Evolutionary conservation across 2,329 filamentous ascomycete genomes (phyloP).

Genomic region (Incumbomyces lentus): DNA sequence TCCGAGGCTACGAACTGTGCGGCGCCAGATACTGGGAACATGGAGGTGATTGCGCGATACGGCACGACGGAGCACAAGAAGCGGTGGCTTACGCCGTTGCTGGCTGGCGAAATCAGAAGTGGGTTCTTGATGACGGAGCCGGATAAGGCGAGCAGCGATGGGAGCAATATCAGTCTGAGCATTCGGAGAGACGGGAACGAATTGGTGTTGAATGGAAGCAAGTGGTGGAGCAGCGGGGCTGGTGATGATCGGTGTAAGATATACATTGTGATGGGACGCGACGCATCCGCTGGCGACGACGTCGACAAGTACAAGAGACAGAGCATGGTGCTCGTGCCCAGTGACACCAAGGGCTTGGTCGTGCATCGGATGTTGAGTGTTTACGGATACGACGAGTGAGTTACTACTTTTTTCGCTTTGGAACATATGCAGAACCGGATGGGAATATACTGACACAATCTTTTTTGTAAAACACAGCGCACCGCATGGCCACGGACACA

Average conservation of each 20-base stretch:
- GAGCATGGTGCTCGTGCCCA: constrained; percentile 83
- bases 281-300: constrained; percentile 48
- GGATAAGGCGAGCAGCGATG: constrained; percentile 79
- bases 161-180: constrained; percentile 77
- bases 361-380: constrained; percentile 87
- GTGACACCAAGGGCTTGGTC: constrained; percentile 73
- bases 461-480: constrained; percentile 42
- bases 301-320: constrained; percentile 75
- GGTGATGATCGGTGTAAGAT: constrained; percentile 84
- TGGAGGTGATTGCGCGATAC: constrained; percentile 89
- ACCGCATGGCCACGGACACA: constrained; percentile 92
- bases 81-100: constrained; percentile 67
- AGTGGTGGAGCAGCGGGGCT: constrained; percentile 98
- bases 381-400: constrained; percentile 77
- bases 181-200: constrained; percentile 76
- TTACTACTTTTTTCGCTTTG: not conserved
- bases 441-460: no score
- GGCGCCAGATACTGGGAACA: constrained; percentile 86
- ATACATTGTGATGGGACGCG: constrained; percentile 96
- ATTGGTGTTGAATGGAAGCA: constrained; percentile 86
- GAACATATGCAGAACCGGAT: not conserved
- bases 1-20: constrained; percentile 83
- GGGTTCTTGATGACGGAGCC: constrained; percentile 94
- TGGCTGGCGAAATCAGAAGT: constrained; percentile 74
- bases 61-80: constrained; percentile 71